Conservation (phyloP, 345 rosid species). For the Hibiscus syriacus region DNA sequence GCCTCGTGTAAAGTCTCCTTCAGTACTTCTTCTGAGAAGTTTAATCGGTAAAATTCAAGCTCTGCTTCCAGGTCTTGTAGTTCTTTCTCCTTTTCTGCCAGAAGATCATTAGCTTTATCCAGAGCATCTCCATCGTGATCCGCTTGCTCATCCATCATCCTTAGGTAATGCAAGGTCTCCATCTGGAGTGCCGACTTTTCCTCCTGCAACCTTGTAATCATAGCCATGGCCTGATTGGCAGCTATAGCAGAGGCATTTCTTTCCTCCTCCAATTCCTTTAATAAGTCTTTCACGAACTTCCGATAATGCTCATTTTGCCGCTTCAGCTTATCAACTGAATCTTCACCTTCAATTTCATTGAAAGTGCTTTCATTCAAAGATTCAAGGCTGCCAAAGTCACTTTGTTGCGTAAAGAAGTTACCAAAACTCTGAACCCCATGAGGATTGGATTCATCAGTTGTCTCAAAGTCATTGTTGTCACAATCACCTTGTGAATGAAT, state of each 20-base stretch:
- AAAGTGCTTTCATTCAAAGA: constrained; percentile 43
- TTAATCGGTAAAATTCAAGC: constrained; percentile 41
- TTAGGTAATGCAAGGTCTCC: constrained; percentile 75
- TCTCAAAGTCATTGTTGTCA: constrained; percentile 19
- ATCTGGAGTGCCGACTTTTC: constrained; percentile 75
- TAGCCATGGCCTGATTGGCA: constrained; percentile 76
- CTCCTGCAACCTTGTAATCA: constrained; percentile 79
- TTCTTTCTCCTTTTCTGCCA: constrained; percentile 63
- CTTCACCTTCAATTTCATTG: constrained; percentile 61
- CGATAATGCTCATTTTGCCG: constrained; percentile 51
- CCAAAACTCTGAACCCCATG: constrained; percentile 27
- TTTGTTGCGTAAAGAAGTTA: constrained; percentile 22
- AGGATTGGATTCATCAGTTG: constrained; percentile 24
- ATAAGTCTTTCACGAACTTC: constrained; percentile 35
- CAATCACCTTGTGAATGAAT: constrained; percentile 13
- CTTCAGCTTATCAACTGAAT: constrained; percentile 37
- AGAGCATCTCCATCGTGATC: constrained; percentile 68
- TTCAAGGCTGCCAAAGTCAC: constrained; percentile 35
- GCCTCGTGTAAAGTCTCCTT: constrained; percentile 22
- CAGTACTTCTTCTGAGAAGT: constrained; percentile 30
- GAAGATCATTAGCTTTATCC: constrained; percentile 56
- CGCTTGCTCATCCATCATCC: constrained; percentile 93
- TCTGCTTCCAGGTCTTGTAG: constrained; percentile 72
- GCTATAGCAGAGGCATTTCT: constrained; percentile 63
- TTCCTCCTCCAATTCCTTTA: constrained; percentile 67